These are phyloP conservation scores for Yamadazyma spencermartinsiae DNA, from an alignment of 1,139 yeast species.

Conservation along the genomic window DNA sequence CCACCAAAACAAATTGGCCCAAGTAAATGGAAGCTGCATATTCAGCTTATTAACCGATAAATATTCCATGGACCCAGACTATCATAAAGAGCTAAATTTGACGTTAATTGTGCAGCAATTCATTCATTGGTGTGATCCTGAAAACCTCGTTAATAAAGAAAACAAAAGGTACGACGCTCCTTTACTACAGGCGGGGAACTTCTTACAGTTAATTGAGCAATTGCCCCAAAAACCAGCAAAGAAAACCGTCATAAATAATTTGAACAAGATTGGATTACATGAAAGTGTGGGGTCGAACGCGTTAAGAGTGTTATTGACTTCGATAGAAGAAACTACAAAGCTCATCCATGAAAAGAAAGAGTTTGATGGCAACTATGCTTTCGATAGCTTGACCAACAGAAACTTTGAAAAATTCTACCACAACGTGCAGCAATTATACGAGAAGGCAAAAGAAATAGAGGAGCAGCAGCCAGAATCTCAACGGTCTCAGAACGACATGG, in stretches of 20 bases:
- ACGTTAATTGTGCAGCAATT: conserved; percentile 71
- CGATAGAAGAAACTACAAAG: conserved; percentile 34
- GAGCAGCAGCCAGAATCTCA: conserved; percentile 2
- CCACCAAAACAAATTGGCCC: conserved; percentile 70
- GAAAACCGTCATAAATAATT: conserved; percentile 54
- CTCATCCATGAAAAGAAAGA: conserved; percentile 25
- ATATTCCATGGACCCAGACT: conserved; percentile 23
- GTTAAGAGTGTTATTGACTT: conserved; percentile 33
- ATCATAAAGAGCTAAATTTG: conserved; percentile 21
- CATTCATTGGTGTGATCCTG: conserved; percentile 85
- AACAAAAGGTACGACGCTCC: conserved; percentile 28
- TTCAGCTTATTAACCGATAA: conserved; percentile 47
- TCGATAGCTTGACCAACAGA: conserved; percentile 48
- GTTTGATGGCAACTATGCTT: conserved; percentile 27
- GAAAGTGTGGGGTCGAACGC: conserved; percentile 31
- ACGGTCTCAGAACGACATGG: not conserved
- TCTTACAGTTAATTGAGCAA: conserved; percentile 52
- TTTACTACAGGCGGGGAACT: conserved; percentile 55
- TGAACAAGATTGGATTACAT: conserved; percentile 47
- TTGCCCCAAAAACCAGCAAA: conserved; percentile 55
- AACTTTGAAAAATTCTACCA: conserved; percentile 47
- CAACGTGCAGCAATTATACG: conserved; percentile 27
- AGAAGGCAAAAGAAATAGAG: conserved; percentile 14
- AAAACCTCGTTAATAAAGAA: conserved; percentile 53
- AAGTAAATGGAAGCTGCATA: conserved; percentile 67